Evolutionary conservation across 1,284 basidiomycete species (phyloP), one percentile per base, ranked within the genome.

Genomic region (Mrakiaceae sp.): DNA sequence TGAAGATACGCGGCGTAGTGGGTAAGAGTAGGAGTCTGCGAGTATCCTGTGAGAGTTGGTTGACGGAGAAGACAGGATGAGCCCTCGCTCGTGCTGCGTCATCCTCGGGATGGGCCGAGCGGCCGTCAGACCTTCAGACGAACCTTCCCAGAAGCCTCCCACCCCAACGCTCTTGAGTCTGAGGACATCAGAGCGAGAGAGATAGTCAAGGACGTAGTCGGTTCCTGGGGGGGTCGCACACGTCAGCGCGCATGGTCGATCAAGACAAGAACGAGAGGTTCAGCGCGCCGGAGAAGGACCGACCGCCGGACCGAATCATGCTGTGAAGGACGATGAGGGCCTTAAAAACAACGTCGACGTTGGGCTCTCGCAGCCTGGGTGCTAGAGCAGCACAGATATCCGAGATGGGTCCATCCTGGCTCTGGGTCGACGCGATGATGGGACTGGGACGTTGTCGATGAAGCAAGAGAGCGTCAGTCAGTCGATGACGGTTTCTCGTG

Each of bases 311-410:
- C 44, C 94, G 85, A 72, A 98, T 89, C 86, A 98, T 89, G 46
- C 87, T 92, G 75, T 99, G 95, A 27, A 98, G 79, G 5, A 96
- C 90, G 71, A 98, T 86, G 70, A 98, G 81, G 0, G 93, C 90
- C 73, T 98, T 98, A 85, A 98, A 96, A 14, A 92, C 93, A 70
- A 95, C 92, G 61, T 92, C 84, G 46, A 85, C 84, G 74, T 95
- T 97, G 39, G 91, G 86, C 72, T 99, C 95, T 47, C 88, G 81
- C 67, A 99, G 82, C 49, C 91, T 83, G 16, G 86, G 83, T 2
- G 87, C 80, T 48, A 98, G 81, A 1, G 93, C 87, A 71, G 87
- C 87, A 78, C 89, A 89, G 67, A 98, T 90, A 75, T 98, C 94
- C 71, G 88, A 85, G 9, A 98, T 82, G 53, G 90, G 84, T 46